phyloP scores from a whole-genome alignment of 306 rosid species.

The Prinsepia uniflora region DNA sequence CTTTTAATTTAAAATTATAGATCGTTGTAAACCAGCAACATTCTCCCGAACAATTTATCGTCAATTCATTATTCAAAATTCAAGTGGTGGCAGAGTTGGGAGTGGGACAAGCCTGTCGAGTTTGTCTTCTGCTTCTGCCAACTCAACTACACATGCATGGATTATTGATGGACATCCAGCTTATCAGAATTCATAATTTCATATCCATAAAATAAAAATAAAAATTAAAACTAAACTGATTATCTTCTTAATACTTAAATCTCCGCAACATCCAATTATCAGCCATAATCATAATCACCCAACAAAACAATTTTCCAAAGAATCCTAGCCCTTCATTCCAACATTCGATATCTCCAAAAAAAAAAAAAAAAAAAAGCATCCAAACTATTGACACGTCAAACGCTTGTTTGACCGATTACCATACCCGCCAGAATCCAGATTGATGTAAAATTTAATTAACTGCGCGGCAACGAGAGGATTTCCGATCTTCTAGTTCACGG shows the following conservation, averaged over 20 bases:
- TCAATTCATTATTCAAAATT: no score
- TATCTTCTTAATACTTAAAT: neutral
- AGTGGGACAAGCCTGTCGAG: no score
- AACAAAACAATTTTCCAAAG: neutral
- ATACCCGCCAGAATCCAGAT: neutral
- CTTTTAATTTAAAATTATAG: no score
- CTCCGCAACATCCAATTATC: neutral
- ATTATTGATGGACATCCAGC: neutral
- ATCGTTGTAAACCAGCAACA: no score
- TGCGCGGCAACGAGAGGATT: neutral
- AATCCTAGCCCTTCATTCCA: neutral
- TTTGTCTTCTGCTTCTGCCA: no score
- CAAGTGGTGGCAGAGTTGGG: no score
- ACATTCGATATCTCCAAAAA: neutral
- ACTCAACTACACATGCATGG: no score
- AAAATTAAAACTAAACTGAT: neutral
- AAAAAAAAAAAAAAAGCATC: no score
- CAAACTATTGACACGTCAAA: no score
- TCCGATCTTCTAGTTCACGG: slow-evolving; percentile 3
- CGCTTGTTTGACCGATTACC: neutral
- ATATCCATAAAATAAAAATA: neutral
- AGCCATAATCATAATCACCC: neutral
- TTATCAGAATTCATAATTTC: neutral
- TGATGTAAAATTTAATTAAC: neutral
- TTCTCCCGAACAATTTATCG: no score